Evolutionary conservation across 441 rosid genomes (phyloP).

Genomic region (Hura crepitans): DNA sequence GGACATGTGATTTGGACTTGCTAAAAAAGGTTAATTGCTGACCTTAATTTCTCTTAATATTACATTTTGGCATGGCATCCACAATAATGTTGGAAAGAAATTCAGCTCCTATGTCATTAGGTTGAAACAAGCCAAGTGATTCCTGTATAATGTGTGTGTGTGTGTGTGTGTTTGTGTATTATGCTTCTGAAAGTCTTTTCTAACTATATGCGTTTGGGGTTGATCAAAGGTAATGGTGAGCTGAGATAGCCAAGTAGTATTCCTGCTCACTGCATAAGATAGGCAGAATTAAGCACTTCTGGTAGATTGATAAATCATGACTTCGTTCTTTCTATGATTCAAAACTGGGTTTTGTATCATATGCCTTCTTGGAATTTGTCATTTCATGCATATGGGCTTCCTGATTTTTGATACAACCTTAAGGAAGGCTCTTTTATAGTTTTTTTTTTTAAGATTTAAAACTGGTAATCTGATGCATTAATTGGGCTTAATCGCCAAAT

Average conservation of each 20-base stretch:
- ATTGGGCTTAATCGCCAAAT: background rate
- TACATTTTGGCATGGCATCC: constrained; percentile 15
- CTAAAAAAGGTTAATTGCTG: constrained; percentile 38
- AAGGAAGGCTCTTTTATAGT: too few relatives aligned
- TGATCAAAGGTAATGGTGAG: background rate
- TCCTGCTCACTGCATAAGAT: background rate
- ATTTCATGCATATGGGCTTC: background rate
- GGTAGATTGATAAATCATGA: background rate
- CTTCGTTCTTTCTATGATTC: background rate
- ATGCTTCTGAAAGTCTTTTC: background rate
- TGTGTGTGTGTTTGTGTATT: too few relatives aligned
- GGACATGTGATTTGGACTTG: constrained; percentile 36
- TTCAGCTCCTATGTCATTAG: background rate
- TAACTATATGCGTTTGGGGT: background rate
- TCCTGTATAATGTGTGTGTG: too few relatives aligned
- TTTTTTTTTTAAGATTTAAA: background rate
- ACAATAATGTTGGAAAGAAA: constrained; percentile 8
- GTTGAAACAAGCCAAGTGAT: background rate
- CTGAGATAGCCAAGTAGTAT: background rate
- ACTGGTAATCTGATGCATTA: background rate
- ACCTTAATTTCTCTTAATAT: constrained; percentile 7
- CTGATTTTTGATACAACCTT: background rate
- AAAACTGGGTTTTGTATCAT: background rate
- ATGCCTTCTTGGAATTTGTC: background rate
- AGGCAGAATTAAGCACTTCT: background rate